Evolutionary conservation across 1,284 basidiomycete species (phyloP).

Genomic region (Trametes sp.): DNA sequence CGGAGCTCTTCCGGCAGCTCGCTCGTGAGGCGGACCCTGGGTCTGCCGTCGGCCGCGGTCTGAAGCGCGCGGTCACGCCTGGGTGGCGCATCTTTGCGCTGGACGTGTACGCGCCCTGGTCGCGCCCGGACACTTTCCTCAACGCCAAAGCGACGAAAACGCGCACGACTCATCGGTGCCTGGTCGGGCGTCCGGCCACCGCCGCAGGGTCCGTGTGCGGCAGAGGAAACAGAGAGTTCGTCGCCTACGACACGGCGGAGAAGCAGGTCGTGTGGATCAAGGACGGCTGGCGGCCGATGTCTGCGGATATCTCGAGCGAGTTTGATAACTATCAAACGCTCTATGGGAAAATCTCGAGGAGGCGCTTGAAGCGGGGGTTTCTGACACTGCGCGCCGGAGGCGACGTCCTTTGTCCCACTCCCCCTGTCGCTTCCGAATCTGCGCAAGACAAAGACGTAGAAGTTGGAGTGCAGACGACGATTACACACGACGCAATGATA

Average conservation of each 20-base stretch:
- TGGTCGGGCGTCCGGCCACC: neutral
- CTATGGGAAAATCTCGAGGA: neutral
- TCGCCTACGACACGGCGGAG: neutral
- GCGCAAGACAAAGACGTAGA: neutral
- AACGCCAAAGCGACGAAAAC: neutral
- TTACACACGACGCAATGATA: neutral
- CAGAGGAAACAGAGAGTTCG: slow-evolving; percentile 2
- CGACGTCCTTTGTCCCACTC: neutral
- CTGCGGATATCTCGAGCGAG: neutral
- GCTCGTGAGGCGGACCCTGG: neutral
- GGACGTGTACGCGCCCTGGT: neutral
- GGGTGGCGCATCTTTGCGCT: neutral
- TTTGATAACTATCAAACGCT: neutral
- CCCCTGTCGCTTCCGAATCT: neutral
- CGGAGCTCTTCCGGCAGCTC: neutral
- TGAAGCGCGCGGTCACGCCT: neutral
- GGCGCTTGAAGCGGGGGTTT: neutral
- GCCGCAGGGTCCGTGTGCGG: neutral
- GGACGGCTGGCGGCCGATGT: slow-evolving; percentile 10
- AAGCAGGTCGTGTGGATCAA: slow-evolving; percentile 3
- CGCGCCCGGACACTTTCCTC: too few relatives aligned
- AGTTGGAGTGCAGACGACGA: neutral
- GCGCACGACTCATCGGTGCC: neutral
- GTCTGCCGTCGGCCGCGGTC: neutral
- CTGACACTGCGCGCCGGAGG: neutral